Evolutionary conservation across 768 basidiomycete genomes (phyloP), one percentile per base, ranked within the genome.

Genomic region (Lentinula sp.): DNA sequence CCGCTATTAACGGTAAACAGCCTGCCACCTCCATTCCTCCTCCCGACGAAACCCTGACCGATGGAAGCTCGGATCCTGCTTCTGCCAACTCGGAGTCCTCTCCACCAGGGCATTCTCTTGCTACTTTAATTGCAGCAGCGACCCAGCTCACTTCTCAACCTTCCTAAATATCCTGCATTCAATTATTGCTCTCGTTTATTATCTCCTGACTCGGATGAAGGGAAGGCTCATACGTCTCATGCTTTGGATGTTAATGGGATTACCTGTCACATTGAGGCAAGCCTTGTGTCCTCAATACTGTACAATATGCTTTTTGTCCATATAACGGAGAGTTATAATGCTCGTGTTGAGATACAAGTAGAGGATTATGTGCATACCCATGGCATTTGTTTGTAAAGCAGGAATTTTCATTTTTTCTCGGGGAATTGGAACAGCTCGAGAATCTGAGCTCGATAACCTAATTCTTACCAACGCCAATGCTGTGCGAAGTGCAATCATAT

Each of bases 61-160:
- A 49, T 4, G 46, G 32, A 32, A 15, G 16, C 6, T 18, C 57
- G 40, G 45, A 46, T 11, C 3, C 23, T 18, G 16, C 51, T 34
- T 16, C 51, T 16, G 13, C 51, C 16, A 21, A 34, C 4, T 16
- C 51, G 13, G 32, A 34, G 31, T 18, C 57, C 6, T 46, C 57
- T 35, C 57, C 46, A 23, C 57, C 57, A 32, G 15, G 16, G 1
- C 48, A 48, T 10, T 59, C 57, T 4, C 48, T 59, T 35, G 57
- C 57, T n/a, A 59, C 57, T 40, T 40, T 59, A 6, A 46, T 59
- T 7, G 57, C 57, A 23, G 57, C 57, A 18, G 57, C 57, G n/a
- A 59, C 43, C n/a, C 57, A 59, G 13, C 57, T 59, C 21, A 43
- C 56, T 10, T 32, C 57, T 10, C 45, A 48, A 5, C 45, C 42